Evolutionary conservation across 2,329 filamentous ascomycete species (phyloP).

Genomic region (Knufia fluminis): DNA sequence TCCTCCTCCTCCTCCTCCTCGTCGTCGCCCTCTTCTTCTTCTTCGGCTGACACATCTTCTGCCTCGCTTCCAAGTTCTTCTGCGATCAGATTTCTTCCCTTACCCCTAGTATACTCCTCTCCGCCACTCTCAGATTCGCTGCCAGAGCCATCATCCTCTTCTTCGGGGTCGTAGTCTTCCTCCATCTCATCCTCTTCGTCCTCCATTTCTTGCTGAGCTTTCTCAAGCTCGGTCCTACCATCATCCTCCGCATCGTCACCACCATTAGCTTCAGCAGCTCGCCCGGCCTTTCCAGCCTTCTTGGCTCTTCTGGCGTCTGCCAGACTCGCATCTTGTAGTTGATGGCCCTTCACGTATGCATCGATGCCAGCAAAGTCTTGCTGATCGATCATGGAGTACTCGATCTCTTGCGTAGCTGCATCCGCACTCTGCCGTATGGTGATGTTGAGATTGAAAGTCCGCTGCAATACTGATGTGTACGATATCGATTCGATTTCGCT

Average conservation of each 20-base stretch:
- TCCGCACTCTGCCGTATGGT: conserved; percentile 25
- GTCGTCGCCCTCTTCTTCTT: conserved; percentile 18
- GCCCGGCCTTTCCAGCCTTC: conserved; percentile 44
- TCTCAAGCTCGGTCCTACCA: conserved; percentile 49
- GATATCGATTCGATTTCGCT: conserved; percentile 50
- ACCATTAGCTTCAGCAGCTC: conserved; percentile 11
- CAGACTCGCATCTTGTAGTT: conserved; percentile 54
- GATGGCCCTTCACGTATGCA: conserved; percentile 51
- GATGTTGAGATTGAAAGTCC: conserved; percentile 58
- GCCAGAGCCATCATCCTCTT: conserved; percentile 39
- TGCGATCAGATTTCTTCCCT: conserved; percentile 30
- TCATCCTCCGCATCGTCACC: conserved; percentile 29
- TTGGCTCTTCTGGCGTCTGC: conserved; percentile 52
- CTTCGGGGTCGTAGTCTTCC: conserved; percentile 44
- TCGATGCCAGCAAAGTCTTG: conserved; percentile 54
- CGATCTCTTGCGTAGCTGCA: conserved; percentile 42
- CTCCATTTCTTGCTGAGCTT: conserved; percentile 46
- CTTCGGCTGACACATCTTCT: conserved; percentile 29
- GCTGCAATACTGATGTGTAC: conserved; percentile 55
- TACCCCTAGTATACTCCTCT: conserved; percentile 29
- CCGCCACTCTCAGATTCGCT: conserved; percentile 37
- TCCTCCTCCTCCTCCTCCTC: conserved; percentile 13
- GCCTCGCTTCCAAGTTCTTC: conserved; percentile 38
- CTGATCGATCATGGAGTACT: conserved; percentile 59
- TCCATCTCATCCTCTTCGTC: conserved; percentile 37